These are phyloP conservation scores for Crithidia sp. DNA, from an alignment of 208 protist species.

Conservation along the genomic window DNA sequence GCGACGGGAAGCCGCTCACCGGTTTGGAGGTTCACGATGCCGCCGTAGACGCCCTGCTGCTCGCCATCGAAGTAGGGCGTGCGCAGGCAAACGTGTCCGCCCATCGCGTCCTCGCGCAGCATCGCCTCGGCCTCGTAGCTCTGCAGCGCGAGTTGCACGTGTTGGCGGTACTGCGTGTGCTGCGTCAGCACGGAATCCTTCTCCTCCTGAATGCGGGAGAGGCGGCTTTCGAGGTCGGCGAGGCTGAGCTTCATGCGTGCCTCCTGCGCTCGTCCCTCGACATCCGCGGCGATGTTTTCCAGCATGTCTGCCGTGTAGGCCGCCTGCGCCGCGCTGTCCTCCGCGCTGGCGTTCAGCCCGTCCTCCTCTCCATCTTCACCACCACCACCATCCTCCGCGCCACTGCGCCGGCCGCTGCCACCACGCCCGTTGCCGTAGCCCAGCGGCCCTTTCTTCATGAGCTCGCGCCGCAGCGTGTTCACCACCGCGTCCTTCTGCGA, in stretches of 20 bases:
- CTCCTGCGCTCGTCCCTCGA: slow-evolving; percentile 74
- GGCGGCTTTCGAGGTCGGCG: slow-evolving; percentile 61
- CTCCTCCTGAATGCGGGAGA: slow-evolving; percentile 55
- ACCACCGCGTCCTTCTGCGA: slow-evolving; percentile 83
- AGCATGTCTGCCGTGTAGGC: slow-evolving; percentile 68
- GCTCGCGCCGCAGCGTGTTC: slow-evolving; percentile 67
- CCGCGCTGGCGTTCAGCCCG: background rate
- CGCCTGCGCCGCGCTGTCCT: slow-evolving; percentile 1
- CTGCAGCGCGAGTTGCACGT: slow-evolving; percentile 72
- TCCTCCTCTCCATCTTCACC: slow-evolving; percentile 8
- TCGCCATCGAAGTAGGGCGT: slow-evolving; percentile 52
- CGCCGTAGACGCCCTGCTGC: slow-evolving; percentile 24
- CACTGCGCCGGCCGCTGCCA: slow-evolving; percentile 4
- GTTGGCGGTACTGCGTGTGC: slow-evolving; percentile 76
- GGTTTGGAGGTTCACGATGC: slow-evolving; percentile 32
- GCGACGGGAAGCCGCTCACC: slow-evolving; percentile 5
- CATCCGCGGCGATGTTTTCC: slow-evolving; percentile 65
- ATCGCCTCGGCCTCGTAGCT: slow-evolving; percentile 34
- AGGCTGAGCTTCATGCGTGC: slow-evolving; percentile 73
- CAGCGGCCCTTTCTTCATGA: slow-evolving; percentile 50
- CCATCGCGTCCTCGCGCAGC: slow-evolving; percentile 55
- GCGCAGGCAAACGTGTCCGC: slow-evolving; percentile 54
- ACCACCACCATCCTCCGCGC: slow-evolving; percentile 7
- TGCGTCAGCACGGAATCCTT: slow-evolving; percentile 70
- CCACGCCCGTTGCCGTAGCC: slow-evolving; percentile 8